Conservation (phyloP, 225 moss, liverwort and hornwort species). For the Physcomitrellopsis africana region DNA sequence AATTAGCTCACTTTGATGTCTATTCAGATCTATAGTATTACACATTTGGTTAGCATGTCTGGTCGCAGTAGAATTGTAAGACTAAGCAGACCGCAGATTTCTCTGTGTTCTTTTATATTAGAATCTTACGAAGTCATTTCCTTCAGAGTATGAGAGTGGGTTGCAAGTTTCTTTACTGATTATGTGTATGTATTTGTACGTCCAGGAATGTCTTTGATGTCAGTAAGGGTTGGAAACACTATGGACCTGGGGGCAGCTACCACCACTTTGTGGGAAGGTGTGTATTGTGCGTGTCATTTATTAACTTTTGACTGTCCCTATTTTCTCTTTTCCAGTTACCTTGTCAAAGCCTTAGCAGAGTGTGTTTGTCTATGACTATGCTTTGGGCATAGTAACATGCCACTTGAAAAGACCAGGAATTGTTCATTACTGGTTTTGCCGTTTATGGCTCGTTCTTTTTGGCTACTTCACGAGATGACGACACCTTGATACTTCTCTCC, state of each 20-base stretch:
- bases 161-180: background rate
- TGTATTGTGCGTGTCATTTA: conserved; percentile 9
- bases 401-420: conserved; percentile 14
- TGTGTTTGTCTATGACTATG: conserved; percentile 1
- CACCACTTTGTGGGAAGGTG: conserved; percentile 97
- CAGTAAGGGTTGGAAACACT: conserved; percentile 82
- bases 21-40: background rate
- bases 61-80: conserved; percentile 2
- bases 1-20: background rate
- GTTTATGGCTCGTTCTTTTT: background rate
- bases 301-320: background rate
- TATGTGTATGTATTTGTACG: conserved; percentile 40
- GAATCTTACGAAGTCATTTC: background rate
- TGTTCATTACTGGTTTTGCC: background rate
- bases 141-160: background rate
- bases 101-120: background rate
- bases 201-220: conserved; percentile 98
- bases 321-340: background rate
- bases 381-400: conserved; percentile 1
- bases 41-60: background rate
- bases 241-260: conserved; percentile 87
- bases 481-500: conserved; percentile 14
- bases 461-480: background rate
- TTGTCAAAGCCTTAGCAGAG: background rate
- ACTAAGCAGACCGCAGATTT: background rate